Evolutionary conservation across 2,329 filamentous ascomycete species (phyloP).

Genomic region (Monosporascus sp.): DNA sequence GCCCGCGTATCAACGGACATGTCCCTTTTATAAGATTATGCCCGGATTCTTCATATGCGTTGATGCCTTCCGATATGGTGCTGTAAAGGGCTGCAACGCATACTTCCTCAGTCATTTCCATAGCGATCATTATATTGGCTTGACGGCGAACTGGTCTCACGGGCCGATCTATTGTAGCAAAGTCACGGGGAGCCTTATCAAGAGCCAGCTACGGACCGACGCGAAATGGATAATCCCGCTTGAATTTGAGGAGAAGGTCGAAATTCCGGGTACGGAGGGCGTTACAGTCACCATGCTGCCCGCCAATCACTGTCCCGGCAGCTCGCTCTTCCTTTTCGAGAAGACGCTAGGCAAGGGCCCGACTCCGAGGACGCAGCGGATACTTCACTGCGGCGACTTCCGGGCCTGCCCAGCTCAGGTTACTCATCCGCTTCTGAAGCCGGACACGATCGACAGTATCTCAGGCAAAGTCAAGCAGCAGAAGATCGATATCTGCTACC

Average conservation of each 20-base stretch:
- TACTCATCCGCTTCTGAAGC: constrained; percentile 72
- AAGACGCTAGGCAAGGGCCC: constrained; percentile 61
- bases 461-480: constrained; percentile 72
- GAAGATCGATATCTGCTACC: constrained; percentile 89
- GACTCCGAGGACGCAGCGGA: constrained; percentile 61
- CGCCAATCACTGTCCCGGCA: constrained; percentile 95
- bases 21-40: constrained; percentile 98
- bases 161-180: constrained; percentile 95
- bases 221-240: constrained; percentile 79
- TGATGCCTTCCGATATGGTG: constrained; percentile 92
- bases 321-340: constrained; percentile 88
- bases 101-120: constrained; percentile 99
- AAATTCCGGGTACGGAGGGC: constrained; percentile 76
- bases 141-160: constrained; percentile 83
- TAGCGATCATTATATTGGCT: constrained; percentile 91
- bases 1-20: constrained; percentile 81
- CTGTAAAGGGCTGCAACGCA: constrained; percentile 83
- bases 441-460: constrained; percentile 64
- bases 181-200: constrained; percentile 84
- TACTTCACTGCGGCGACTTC: constrained; percentile 95
- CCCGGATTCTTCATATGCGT: constrained; percentile 90
- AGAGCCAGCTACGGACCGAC: constrained; percentile 78
- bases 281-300: constrained; percentile 90
- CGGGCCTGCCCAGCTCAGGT: constrained; percentile 82
- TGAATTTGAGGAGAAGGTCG: constrained; percentile 74